Evolutionary conservation across 768 basidiomycete species (phyloP), one percentile per base, ranked within the genome.

Genomic region (Arthromyces matolae): DNA sequence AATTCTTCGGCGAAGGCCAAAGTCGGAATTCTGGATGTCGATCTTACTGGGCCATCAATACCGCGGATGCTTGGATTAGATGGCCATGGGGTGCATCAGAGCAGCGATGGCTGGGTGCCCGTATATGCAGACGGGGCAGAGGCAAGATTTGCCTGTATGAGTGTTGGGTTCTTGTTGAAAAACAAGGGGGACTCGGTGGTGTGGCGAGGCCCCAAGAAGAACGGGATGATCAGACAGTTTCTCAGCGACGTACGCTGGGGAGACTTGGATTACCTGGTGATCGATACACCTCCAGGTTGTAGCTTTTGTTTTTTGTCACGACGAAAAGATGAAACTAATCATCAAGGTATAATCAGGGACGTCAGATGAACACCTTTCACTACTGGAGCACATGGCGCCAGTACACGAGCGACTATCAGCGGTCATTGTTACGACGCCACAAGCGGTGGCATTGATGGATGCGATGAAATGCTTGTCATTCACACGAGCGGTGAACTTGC

Each of bases 121-220:
- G 95, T 98, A 3, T 98, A 93, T 62, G 92, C 90, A 2, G 95
- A 99, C 66, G 86, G 83, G 13, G 63, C 75, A 18, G 75, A 75
- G 35, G 81, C 82, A 22, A 71, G 93, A 56, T 64, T 99, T 49
- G 86, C 84, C 10, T 93, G 91, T 65, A 99, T 99, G 96, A 93
- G 89, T 61, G 93, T 98, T 8, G 96, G 93, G 2, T 97, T 98
- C 66, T 71, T 99, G 56, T 67, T 98, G 57, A 90, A 91, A 71
- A 86, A 84, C 61, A 85, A 84, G 61, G 86, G 84, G 18, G 94
- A 98, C 62, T 91, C 90, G 14, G 93, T 99, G 37, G 91, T 99
- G 1, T 99, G 96, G 96, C 72, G 96, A 60, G 96, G 96, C 0
- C 96, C 96, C 39, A 98, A 96, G 76, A 97, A 96, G 76, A 94